These are phyloP conservation scores for Cercospora berteroae DNA, from an alignment of 2,329 filamentous ascomycete genomes.

Conservation along the genomic window DNA sequence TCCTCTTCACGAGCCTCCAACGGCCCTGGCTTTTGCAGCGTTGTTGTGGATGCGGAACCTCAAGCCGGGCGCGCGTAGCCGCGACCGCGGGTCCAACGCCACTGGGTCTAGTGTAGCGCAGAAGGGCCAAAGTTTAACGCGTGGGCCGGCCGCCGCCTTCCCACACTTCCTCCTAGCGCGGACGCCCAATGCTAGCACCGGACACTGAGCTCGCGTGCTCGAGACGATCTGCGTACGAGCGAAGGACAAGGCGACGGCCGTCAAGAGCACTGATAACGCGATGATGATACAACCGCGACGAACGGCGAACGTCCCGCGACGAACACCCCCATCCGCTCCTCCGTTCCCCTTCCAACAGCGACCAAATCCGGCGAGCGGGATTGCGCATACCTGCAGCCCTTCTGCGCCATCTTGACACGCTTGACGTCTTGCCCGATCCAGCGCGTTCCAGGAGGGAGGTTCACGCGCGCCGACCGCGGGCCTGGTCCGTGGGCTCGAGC, in stretches of 20 bases:
- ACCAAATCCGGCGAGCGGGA: background rate
- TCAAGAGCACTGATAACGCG: too few relatives aligned
- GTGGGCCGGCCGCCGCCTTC: background rate
- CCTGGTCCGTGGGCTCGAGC: conserved; percentile 3
- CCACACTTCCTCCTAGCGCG: background rate
- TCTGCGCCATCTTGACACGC: conserved; percentile 1
- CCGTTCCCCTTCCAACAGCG: background rate
- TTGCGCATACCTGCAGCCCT: background rate
- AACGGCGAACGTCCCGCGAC: background rate
- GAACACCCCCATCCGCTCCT: background rate
- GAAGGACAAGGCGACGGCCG: background rate
- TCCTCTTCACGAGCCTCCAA: background rate
- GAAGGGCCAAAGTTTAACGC: background rate
- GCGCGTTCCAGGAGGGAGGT: conserved; percentile 3
- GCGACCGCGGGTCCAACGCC: background rate
- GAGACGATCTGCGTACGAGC: background rate
- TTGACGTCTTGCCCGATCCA: background rate
- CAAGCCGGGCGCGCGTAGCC: background rate
- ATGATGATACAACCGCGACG: background rate
- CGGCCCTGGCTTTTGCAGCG: background rate
- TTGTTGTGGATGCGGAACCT: background rate
- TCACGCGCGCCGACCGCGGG: background rate
- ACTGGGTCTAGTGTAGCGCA: background rate
- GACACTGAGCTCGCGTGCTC: background rate
- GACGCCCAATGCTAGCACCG: background rate